Conservation (phyloP, 768 basidiomycete species). For the Termitomyces sp. region DNA sequence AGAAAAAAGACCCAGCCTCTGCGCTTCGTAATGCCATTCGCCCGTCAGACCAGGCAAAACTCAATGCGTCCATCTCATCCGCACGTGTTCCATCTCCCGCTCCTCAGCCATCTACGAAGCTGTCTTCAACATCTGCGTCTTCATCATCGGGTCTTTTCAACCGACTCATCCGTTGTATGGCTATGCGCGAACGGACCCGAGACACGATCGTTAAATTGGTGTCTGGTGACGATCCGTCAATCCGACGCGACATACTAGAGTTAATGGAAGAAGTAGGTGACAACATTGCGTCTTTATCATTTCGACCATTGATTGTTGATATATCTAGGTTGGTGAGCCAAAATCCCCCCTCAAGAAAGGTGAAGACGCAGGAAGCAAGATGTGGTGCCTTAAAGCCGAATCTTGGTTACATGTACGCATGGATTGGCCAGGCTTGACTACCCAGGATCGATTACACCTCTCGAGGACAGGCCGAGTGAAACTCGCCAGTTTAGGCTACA, state of each 20-base stretch:
- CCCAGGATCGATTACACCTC: conserved; percentile 45
- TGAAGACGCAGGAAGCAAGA: conserved; percentile 30
- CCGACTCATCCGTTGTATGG: conserved; percentile 53
- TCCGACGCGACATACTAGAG: conserved; percentile 40
- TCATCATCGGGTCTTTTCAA: conserved; percentile 21
- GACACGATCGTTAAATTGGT: conserved; percentile 45
- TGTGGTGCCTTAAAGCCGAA: conserved; percentile 51
- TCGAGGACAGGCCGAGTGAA: conserved; percentile 48
- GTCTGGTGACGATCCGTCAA: conserved; percentile 34
- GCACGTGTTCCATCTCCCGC: conserved; percentile 23
- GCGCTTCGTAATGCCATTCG: conserved; percentile 38
- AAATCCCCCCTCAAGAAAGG: conserved; percentile 28
- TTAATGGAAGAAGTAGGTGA: conserved; percentile 49
- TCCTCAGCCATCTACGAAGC: conserved; percentile 18
- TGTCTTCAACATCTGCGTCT: conserved; percentile 10
- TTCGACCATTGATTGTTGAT: background rate
- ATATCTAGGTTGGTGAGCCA: conserved; percentile 49
- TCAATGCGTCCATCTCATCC: conserved; percentile 26
- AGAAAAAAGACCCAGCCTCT: conserved; percentile 31
- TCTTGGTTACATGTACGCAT: conserved; percentile 69
- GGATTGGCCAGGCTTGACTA: conserved; percentile 51
- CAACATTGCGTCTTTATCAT: background rate
- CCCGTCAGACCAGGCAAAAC: conserved; percentile 24
- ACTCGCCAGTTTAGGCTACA: conserved; percentile 49
- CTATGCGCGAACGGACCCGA: conserved; percentile 45